Percentiles rank a stretch among this genome's conserved stretches.
Evolutionary conservation across 805 yeast genomes (phyloP).

Genomic region (Jamesozyma gamospora): DNA sequence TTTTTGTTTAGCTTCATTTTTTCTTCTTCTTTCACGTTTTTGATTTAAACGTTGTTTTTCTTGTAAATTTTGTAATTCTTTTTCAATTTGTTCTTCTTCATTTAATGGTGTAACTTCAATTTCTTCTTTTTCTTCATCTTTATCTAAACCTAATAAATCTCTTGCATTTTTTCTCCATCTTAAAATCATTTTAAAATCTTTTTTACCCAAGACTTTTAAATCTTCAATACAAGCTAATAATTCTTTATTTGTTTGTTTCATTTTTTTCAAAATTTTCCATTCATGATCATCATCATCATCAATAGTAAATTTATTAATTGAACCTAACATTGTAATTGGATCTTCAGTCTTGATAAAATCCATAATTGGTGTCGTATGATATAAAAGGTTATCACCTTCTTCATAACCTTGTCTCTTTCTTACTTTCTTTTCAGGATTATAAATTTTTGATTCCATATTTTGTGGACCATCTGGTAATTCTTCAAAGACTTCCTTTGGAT

Average conservation of each 20-base stretch:
- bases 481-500: constrained; percentile 89
- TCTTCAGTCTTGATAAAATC: constrained; percentile 78
- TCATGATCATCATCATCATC: constrained; percentile 50
- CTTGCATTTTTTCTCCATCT: constrained; percentile 88
- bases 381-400: constrained; percentile 73
- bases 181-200: constrained; percentile 77
- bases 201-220: constrained; percentile 86
- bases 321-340: constrained; percentile 75
- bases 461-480: constrained; percentile 68
- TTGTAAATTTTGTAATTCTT: constrained; percentile 66
- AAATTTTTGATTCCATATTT: constrained; percentile 84
- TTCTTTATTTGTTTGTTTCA: constrained; percentile 72
- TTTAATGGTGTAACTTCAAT: constrained; percentile 62
- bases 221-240: constrained; percentile 78
- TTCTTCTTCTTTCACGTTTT: constrained; percentile 74
- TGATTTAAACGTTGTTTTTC: constrained; percentile 58
- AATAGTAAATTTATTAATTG: constrained; percentile 51
- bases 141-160: constrained; percentile 56
- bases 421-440: constrained; percentile 84
- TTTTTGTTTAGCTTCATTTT: constrained; percentile 76
- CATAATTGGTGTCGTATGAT: constrained; percentile 60
- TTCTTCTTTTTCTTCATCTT: constrained; percentile 38
- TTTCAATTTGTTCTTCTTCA: constrained; percentile 84
- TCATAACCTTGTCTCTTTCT: constrained; percentile 95
- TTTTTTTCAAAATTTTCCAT: constrained; percentile 58